Base-by-base conservation (phyloP, 306 rosid species). In the Quillaja saponaria region DNA sequence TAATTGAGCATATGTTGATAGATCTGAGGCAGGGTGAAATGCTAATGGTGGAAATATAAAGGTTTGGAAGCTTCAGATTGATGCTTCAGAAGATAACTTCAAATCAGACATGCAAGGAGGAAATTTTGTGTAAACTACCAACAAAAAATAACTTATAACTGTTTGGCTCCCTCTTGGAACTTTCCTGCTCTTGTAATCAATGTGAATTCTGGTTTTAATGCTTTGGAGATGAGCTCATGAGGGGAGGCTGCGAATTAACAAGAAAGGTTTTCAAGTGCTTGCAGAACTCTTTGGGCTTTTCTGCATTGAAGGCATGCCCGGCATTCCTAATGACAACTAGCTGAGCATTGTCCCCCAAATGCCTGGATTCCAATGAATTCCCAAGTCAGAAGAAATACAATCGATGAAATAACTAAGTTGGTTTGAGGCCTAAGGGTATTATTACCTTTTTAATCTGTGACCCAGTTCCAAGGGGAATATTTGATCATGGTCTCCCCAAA, bases 401-500 rank as follows among this genome's bases (percentile, higher is more conserved):
- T n/a, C n/a, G n/a, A n/a, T n/a, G 40, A 37, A 37, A 37, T 37
- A 37, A 6, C 6, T 10, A 37, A 37, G n/a, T n/a, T n/a, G n/a
- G n/a, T 37, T 37, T 37, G 40, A 37, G 7, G 6, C 10, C 40
- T 37, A 6, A 37, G 40, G 48, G 34, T 35, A 69, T 49, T 61
- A 40, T n/a, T n/a, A 90, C 97, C 82, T 71, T 71, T 85, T 77
- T 66, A 90, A 71, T 81, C 90, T 85, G 74, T 83, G 73, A 18
- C 67, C 97, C 37, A 81, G 69, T 63, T 87, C 96, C 15, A 90
- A 49, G 16, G 90, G 87, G 67, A 90, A 90, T 34, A 87, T 61
- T 67, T 53, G 76, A 63, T 90, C 97, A 41, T 78, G 76, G 42
- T 90, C 97, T 57, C 97, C 97, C 97, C 96, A 90, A 1, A 90